Percentiles rank a stretch among this genome's conserved stretches.
These are phyloP conservation scores for Lepidium africanum DNA, from an alignment of 345 rosid genomes.

Conservation along the genomic window DNA sequence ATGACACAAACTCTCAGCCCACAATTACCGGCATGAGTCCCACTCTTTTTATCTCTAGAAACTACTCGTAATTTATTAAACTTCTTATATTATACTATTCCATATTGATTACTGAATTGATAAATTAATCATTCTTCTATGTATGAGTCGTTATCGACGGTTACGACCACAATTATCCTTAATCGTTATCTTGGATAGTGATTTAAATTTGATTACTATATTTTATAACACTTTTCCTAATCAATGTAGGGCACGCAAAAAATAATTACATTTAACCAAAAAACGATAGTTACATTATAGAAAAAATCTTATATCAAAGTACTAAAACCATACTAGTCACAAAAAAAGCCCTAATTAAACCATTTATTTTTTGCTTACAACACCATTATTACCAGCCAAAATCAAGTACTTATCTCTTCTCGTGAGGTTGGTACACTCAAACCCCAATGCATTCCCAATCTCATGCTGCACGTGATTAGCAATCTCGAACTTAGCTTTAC, in stretches of 20 bases:
- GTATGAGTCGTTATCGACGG: background rate
- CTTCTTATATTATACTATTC: too few relatives aligned
- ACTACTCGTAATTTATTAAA: background rate
- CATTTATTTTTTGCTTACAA: background rate
- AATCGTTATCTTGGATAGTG: too few relatives aligned
- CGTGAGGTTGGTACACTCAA: slow-evolving; percentile 46
- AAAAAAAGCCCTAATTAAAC: background rate
- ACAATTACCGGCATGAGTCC: slow-evolving; percentile 3
- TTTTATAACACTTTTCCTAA: background rate
- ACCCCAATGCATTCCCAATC: slow-evolving; percentile 45
- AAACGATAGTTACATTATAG: background rate
- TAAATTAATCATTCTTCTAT: too few relatives aligned
- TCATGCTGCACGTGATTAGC: slow-evolving; percentile 44
- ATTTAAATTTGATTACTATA: too few relatives aligned
- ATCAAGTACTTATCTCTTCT: slow-evolving; percentile 47
- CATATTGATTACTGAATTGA: too few relatives aligned
- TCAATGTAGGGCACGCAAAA: background rate
- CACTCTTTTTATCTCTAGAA: background rate
- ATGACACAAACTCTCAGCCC: background rate
- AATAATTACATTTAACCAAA: background rate
- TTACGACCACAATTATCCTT: too few relatives aligned
- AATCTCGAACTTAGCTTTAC: slow-evolving; percentile 27
- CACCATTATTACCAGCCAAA: slow-evolving; percentile 52
- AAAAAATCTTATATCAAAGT: background rate
- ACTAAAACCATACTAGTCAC: background rate